Conservation (phyloP, 73 alveolate species). For the Paramecium caudatum region DNA sequence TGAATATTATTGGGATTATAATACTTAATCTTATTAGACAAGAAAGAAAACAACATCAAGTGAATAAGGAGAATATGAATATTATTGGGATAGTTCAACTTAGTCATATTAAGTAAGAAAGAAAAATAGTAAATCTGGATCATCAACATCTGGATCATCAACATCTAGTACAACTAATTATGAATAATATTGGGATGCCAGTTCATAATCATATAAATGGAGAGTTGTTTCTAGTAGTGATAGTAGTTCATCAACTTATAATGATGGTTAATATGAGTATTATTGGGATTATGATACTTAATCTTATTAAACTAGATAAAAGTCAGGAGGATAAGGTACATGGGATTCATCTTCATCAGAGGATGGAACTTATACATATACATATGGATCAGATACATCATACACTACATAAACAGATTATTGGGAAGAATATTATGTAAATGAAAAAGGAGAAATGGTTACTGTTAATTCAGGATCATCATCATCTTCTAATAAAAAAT, state of each 20-base stretch:
- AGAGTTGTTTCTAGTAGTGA: background rate
- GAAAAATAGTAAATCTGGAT: background rate
- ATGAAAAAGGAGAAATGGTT: constrained; percentile 23
- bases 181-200: constrained; percentile 48
- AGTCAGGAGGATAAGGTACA: background rate
- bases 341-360: background rate
- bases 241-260: background rate
- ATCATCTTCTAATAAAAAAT: background rate
- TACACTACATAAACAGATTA: background rate
- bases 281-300: background rate
- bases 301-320: constrained; percentile 12
- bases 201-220: constrained; percentile 14
- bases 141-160: background rate
- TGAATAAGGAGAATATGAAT: background rate
- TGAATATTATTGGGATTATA: constrained; percentile 28
- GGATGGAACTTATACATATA: background rate
- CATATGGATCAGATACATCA: background rate
- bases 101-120: background rate
- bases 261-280: constrained; percentile 40
- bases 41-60: background rate
- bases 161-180: constrained; percentile 26
- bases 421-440: constrained; percentile 43
- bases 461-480: background rate
- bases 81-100: constrained; percentile 21
- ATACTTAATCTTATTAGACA: constrained; percentile 15